A percentile compares a stretch with the other conserved stretches of the same genome.
phyloP scores from a whole-genome alignment of 1,139 yeast genomes.

The Scheffersomyces segobiensis region DNA sequence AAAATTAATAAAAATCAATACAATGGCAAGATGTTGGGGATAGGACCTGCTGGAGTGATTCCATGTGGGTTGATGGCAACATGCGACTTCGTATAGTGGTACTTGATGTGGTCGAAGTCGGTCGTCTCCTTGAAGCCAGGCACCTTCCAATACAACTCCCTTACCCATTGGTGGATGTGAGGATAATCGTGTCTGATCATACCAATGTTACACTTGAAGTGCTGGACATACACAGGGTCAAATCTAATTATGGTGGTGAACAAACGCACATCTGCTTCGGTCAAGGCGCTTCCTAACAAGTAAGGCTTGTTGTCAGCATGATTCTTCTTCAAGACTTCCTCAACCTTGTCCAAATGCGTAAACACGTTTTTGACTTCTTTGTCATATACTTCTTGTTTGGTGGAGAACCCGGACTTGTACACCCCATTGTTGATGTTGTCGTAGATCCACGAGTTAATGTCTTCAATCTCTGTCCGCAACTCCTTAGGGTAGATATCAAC shows the following conservation, averaged over 20 bases:
- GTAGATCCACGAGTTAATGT: slow-evolving; percentile 80
- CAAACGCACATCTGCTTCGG: slow-evolving; percentile 89
- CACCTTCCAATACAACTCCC: slow-evolving; percentile 81
- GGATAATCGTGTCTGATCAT: slow-evolving; percentile 85
- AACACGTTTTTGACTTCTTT: slow-evolving; percentile 67
- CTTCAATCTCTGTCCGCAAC: slow-evolving; percentile 63
- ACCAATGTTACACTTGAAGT: slow-evolving; percentile 87
- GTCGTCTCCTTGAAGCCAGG: slow-evolving; percentile 79
- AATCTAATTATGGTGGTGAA: slow-evolving; percentile 81
- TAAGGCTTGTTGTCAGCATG: slow-evolving; percentile 43
- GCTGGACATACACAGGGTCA: slow-evolving; percentile 91
- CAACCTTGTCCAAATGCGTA: slow-evolving; percentile 72
- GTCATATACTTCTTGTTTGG: slow-evolving; percentile 81
- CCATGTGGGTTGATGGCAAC: slow-evolving; percentile 75
- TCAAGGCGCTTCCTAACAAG: slow-evolving; percentile 64
- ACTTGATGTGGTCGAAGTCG: slow-evolving; percentile 84
- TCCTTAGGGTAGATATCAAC: slow-evolving; percentile 66
- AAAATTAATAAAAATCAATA: slow-evolving; percentile 3
- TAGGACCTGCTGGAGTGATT: slow-evolving; percentile 88
- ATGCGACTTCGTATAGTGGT: slow-evolving; percentile 86
- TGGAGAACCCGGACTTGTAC: slow-evolving; percentile 89
- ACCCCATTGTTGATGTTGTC: slow-evolving; percentile 90
- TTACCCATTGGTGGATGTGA: slow-evolving; percentile 72
- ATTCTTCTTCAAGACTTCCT: slow-evolving; percentile 54
- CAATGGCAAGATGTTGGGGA: slow-evolving; percentile 61